These are phyloP conservation scores for Yamadazyma kitorensis DNA, from an alignment of 805 yeast species.

Conservation along the genomic window DNA sequence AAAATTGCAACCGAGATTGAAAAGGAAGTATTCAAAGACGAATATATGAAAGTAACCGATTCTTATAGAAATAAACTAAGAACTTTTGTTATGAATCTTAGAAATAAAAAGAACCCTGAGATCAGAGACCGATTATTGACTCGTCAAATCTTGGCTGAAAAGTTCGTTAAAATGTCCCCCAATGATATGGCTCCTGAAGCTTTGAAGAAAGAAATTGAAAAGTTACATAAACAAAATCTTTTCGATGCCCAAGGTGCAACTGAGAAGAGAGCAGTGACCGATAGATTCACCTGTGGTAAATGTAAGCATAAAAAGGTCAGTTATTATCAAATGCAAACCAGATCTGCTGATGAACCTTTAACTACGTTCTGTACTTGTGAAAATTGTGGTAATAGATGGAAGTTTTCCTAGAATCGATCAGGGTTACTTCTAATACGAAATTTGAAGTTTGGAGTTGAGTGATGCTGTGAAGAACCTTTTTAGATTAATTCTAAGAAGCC, in stretches of 20 bases:
- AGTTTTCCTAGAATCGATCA: slow-evolving; percentile 84
- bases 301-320: slow-evolving; percentile 97
- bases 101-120: slow-evolving; percentile 87
- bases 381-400: slow-evolving; percentile 97
- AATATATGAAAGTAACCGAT: slow-evolving; percentile 54
- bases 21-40: slow-evolving; percentile 59
- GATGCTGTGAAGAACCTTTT: no score
- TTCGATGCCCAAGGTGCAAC: slow-evolving; percentile 98
- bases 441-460: no score
- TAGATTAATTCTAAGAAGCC: no score
- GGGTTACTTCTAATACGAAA: no score
- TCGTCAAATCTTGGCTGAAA: slow-evolving; percentile 63
- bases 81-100: slow-evolving; percentile 79
- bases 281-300: slow-evolving; percentile 94
- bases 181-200: slow-evolving; percentile 95
- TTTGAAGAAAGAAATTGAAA: slow-evolving; percentile 79
- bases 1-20: slow-evolving; percentile 71
- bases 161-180: slow-evolving; percentile 79
- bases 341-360: slow-evolving; percentile 98
- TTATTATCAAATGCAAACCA: slow-evolving; percentile 95
- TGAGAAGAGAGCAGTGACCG: slow-evolving; percentile 93
- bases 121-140: slow-evolving; percentile 64
- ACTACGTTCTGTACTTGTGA: slow-evolving; percentile 98
- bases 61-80: slow-evolving; percentile 80
- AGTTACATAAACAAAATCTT: slow-evolving; percentile 81